phyloP scores from a whole-genome alignment of 2,329 filamentous ascomycete genomes.

The Verticillium klebahnii region DNA sequence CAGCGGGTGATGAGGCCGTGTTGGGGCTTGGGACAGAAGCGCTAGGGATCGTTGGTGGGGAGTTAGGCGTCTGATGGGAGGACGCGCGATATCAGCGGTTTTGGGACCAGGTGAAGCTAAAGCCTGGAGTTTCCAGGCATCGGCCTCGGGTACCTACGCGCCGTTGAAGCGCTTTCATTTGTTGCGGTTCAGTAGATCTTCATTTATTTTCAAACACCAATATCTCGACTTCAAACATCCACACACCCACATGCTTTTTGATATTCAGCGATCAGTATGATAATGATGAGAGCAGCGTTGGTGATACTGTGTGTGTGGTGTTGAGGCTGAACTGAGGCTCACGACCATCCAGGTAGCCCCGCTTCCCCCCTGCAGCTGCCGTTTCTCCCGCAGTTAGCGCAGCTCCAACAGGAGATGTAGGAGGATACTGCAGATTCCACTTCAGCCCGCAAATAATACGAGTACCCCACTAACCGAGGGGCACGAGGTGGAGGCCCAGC shows the following conservation, averaged over 20 bases:
- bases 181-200: too few relatives aligned
- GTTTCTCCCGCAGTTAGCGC: not conserved
- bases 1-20: conserved; percentile 56
- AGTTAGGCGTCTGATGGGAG: conserved; percentile 36
- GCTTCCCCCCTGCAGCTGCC: not conserved
- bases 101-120: too few relatives aligned
- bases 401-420: not conserved
- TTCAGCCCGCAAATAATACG: not conserved
- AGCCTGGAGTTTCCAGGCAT: too few relatives aligned
- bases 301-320: too few relatives aligned
- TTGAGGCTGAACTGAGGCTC: not conserved
- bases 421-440: not conserved
- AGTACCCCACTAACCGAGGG: not conserved
- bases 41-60: conserved; percentile 57
- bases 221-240: too few relatives aligned
- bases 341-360: not conserved
- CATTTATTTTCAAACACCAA: too few relatives aligned
- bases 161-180: too few relatives aligned
- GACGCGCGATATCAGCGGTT: too few relatives aligned
- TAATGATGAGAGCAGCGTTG: too few relatives aligned
- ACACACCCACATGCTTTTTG: too few relatives aligned
- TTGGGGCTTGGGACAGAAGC: conserved; percentile 53
- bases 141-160: too few relatives aligned
- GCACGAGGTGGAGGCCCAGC: not conserved
- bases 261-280: too few relatives aligned